Evolutionary conservation across 192 early-diverging fungal species (phyloP), one percentile per base, ranked within the genome.

Genomic region (Gonapodya prolifera): DNA sequence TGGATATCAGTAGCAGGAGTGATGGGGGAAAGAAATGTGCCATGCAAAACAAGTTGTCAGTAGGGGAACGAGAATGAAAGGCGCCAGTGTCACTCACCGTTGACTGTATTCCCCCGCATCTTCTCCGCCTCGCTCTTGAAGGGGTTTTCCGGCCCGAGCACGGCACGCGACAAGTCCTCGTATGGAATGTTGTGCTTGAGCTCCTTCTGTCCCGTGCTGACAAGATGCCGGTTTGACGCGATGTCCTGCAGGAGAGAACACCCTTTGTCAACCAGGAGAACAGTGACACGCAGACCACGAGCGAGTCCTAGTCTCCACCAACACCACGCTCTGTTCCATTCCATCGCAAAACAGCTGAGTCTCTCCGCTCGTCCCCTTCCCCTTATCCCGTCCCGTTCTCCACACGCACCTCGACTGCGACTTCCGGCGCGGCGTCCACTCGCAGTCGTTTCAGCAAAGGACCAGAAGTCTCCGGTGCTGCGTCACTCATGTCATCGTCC

Each of bases 61-160:
- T 23, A 79, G 32, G 36, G 33, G 1, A n/a, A n/a, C n/a, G n/a
- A n/a, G n/a, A n/a, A n/a, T n/a, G n/a, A n/a, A n/a, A n/a, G n/a
- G n/a, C n/a, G 70, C 29, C 2, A n/a, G n/a, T n/a, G n/a, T n/a
- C 23, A 35, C 73, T 75, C 33, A 35, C 23, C 33, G 34, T 34
- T 75, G 34, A 34, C 35, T 75, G 35, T 75, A 34, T 75, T 75
- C 77, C 77, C 77, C 74, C 88, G 81, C 28, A 85, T 84, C 17
- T 78, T 75, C 17, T 82, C 78, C 75, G 78, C 78, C 30, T 81
- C 80, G 45, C n/a, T n/a, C n/a, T 78, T 76, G 70, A 86, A 89
- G 2, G 89, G 89, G 76, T 91, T 89, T 17, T 77, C 61, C 13
- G 89, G 89, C 36, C 89, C 89, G 33, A 84, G 69, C 0, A 83